These are phyloP conservation scores for Candida fluviatilis DNA, from an alignment of 805 yeast species.

Conservation along the genomic window DNA sequence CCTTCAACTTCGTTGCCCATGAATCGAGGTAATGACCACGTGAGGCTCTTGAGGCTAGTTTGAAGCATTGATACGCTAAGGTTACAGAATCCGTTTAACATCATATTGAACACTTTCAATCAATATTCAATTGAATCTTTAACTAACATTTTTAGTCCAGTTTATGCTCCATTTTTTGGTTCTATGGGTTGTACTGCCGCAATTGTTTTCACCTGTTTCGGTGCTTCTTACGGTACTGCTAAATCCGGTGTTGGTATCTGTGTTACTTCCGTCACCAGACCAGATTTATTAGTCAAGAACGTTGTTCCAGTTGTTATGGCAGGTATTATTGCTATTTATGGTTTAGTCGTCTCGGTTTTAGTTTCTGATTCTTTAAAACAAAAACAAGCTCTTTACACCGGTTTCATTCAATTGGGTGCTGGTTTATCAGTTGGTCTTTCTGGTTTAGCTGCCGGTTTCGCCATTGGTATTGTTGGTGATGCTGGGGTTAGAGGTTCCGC, in stretches of 20 bases:
- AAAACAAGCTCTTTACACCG: constrained; percentile 90
- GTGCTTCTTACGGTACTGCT: constrained; percentile 99
- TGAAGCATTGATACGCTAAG: no score
- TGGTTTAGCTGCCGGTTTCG: constrained; percentile 97
- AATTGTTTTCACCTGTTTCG: constrained; percentile 96
- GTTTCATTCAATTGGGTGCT: constrained; percentile 97
- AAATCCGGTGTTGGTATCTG: constrained; percentile 99
- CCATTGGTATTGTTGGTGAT: constrained; percentile 99
- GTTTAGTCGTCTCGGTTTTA: constrained; percentile 92
- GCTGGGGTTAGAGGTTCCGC: constrained; percentile 99
- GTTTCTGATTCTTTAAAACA: constrained; percentile 87
- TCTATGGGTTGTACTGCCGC: constrained; percentile 99
- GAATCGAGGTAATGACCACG: no score
- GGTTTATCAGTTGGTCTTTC: constrained; percentile 96
- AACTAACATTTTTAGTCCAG: constrained; percentile 49
- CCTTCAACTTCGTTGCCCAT: no score
- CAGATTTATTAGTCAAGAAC: constrained; percentile 89
- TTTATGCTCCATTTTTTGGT: constrained; percentile 95
- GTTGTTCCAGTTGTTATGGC: constrained; percentile 99
- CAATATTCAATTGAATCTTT: no score
- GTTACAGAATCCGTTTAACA: no score
- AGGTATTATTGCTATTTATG: constrained; percentile 98
- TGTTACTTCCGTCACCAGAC: constrained; percentile 96
- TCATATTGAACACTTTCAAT: no score
- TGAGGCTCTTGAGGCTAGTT: no score